Evolutionary conservation across 2,329 filamentous ascomycete species (phyloP), one percentile per base, ranked within the genome.

Genomic region (Cercospora sojina): DNA sequence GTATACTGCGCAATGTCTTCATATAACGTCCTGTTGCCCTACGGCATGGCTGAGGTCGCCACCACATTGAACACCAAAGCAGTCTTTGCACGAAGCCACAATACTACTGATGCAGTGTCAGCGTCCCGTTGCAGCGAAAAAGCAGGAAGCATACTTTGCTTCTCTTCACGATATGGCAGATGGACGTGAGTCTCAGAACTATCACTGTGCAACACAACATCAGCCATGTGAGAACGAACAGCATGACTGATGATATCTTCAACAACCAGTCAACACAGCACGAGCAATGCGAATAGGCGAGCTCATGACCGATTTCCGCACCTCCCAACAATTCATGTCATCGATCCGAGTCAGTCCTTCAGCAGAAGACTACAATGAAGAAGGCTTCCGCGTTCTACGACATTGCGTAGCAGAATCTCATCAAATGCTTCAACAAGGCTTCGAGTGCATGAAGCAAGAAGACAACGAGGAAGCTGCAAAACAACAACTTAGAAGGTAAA

Each of bases 241-340:
- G 2, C n/a, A 3, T 57, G 9, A 5, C 53, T 35, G 56, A 64
- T 31, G 12, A 31, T 31, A 3, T 13, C n/a, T 41, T n/a, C 53
- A 65, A 41, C 32, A 59, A 27, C 18, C 75, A 89, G 87, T 88
- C 72, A 89, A 89, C 74, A 83, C 88, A 75, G 86, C 85, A 66
- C 85, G 87, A 74, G 87, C 87, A 59, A 80, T 89, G 76, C 84
- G 87, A 71, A 79, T 89, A 70, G 81, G 86, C 56, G 87, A 89
- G 77, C 83, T 89, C 74, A 86, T 89, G 80, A 84, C 83, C 69
- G 87, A 89, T 78, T 89, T 87, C 74, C 85, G 86, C 62, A 86
- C 85, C 64, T 78, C 88, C 3, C 84, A 88, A 69, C 77, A 84
- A 68, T 86, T 87, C 74, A 85, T 89, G 64, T 81, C 83, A 31